These are phyloP conservation scores for Apophysomyces trapeziformis DNA, from an alignment of 371 early-diverging fungal species.

Conservation along the genomic window DNA sequence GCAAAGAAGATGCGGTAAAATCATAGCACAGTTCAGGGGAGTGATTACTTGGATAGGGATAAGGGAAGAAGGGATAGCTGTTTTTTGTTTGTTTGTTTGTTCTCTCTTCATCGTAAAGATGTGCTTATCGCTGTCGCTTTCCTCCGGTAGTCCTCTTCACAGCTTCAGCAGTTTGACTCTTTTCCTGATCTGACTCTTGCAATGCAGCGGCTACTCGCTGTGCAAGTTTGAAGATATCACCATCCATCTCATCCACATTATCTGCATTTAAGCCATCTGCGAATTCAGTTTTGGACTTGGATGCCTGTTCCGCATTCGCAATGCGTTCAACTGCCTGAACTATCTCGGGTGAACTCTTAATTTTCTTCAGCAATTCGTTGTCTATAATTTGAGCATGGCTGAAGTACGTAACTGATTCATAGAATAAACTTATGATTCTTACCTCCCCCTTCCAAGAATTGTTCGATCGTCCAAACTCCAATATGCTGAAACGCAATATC, in stretches of 20 bases:
- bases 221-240: conserved; percentile 48
- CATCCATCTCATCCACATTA: conserved; percentile 43
- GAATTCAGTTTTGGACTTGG: conserved; percentile 18
- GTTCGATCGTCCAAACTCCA: conserved; percentile 90
- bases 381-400: conserved; percentile 19
- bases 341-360: conserved; percentile 38
- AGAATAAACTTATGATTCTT: conserved; percentile 12
- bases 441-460: conserved; percentile 76
- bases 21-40: conserved; percentile 1
- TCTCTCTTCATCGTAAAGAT: neutral
- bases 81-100: neutral
- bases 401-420: neutral
- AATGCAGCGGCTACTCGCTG: conserved; percentile 39
- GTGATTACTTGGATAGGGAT: neutral
- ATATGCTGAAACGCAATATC: conserved; percentile 84
- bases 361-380: conserved; percentile 32
- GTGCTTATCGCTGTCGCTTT: conserved; percentile 12
- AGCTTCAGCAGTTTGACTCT: neutral
- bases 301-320: conserved; percentile 26
- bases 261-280: conserved; percentile 24
- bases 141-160: conserved; percentile 6
- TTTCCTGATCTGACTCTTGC: conserved; percentile 16
- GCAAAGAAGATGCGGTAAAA: neutral
- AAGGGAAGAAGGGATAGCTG: neutral
- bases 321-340: conserved; percentile 40